Percentiles rank a stretch among this genome's conserved stretches.
phyloP scores from a whole-genome alignment of 2,329 filamentous ascomycete species.

The Triangularia verruculosa region DNA sequence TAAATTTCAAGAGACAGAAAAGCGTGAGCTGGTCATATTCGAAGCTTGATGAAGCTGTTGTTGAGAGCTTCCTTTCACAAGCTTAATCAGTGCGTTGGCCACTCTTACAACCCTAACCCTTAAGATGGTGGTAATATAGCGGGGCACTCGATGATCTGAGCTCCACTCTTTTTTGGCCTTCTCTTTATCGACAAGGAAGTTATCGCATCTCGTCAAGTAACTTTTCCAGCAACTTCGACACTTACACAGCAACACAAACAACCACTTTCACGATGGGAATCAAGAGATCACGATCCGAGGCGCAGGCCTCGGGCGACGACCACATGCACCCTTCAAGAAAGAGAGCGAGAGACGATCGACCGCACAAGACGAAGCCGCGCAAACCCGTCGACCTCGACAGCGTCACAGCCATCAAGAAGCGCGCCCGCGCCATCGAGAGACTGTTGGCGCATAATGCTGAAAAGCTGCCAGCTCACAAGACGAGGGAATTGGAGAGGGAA shows the following conservation, averaged over 20 bases:
- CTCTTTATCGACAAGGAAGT: not conserved
- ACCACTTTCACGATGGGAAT: conserved; percentile 28
- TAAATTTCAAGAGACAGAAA: not conserved
- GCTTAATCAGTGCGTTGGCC: not conserved
- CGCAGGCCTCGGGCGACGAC: conserved; percentile 21
- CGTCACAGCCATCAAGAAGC: conserved; percentile 66
- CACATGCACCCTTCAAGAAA: conserved; percentile 23
- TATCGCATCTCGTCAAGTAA: not conserved
- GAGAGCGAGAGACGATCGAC: conserved; percentile 34
- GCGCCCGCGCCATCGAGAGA: conserved; percentile 66
- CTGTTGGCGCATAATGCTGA: conserved; percentile 55
- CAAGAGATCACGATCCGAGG: conserved; percentile 31
- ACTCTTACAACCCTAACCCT: conserved; percentile 21
- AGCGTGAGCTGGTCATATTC: not conserved
- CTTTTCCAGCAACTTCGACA: not conserved
- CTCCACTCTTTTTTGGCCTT: conserved; percentile 8
- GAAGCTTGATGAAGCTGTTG: conserved; percentile 5
- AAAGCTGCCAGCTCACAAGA: conserved; percentile 64
- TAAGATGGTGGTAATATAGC: not conserved
- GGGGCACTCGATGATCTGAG: not conserved
- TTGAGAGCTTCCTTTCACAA: not conserved
- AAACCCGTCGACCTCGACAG: conserved; percentile 43
- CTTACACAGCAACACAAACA: conserved; percentile 1
- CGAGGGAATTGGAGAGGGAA: conserved; percentile 69
- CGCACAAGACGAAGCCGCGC: conserved; percentile 30